Conservation (phyloP, 768 basidiomycete genomes). For the Tricholomella constricta region DNA sequence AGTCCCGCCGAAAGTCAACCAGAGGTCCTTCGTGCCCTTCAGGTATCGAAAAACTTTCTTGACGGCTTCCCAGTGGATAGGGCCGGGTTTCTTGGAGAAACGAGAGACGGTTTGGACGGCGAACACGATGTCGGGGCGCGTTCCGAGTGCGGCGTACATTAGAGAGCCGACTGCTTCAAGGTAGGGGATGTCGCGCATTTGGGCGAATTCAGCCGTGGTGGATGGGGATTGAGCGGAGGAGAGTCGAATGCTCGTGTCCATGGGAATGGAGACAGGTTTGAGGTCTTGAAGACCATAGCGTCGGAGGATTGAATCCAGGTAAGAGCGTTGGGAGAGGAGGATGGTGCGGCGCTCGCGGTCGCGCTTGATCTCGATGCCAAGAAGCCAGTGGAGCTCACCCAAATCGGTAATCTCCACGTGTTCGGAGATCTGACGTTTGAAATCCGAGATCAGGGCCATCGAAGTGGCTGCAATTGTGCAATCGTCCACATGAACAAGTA, state of each 20-base stretch:
- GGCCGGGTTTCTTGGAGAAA: background rate
- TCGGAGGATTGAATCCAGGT: slow-evolving; percentile 33
- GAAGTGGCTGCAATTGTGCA: slow-evolving; percentile 20
- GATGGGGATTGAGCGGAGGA: no score
- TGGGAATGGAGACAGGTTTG: slow-evolving; percentile 2
- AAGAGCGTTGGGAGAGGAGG: slow-evolving; percentile 29
- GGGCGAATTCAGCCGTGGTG: background rate
- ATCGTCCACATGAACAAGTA: slow-evolving; percentile 24
- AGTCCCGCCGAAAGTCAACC: background rate
- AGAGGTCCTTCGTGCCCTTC: background rate
- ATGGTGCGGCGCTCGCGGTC: slow-evolving; percentile 13
- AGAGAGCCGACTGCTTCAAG: slow-evolving; percentile 21
- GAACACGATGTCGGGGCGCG: no score
- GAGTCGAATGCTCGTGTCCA: no score
- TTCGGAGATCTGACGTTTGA: no score
- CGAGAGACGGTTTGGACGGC: background rate
- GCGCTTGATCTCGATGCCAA: no score
- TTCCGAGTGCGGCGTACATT: no score
- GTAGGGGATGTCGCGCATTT: slow-evolving; percentile 7
- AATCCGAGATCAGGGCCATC: background rate
- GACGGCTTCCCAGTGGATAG: background rate
- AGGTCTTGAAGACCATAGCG: no score
- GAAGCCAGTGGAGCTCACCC: no score
- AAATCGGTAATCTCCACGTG: no score
- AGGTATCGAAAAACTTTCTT: no score